A percentile compares a stretch with the other conserved stretches of the same genome.
phyloP scores from a whole-genome alignment of 1,284 basidiomycete species.

The Cutaneotrichosporon sp. region DNA sequence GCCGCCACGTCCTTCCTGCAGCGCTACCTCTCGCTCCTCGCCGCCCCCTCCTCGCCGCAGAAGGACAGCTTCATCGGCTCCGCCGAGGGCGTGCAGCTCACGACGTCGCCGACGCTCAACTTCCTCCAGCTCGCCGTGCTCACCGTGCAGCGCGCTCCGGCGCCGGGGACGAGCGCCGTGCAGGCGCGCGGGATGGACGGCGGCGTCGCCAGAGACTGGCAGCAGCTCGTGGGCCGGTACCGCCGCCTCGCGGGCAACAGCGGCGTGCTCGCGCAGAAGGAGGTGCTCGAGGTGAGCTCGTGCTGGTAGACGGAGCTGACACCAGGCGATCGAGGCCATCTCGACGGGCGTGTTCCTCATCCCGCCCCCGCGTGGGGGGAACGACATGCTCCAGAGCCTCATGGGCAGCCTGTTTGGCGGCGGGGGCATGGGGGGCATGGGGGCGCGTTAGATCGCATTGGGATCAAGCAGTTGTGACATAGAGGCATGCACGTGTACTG shows the following conservation, averaged over 20 bases:
- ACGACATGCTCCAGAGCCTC: constrained; percentile 80
- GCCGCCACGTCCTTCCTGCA: constrained; percentile 80
- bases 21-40: constrained; percentile 67
- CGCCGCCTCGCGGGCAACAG: constrained; percentile 58
- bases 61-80: constrained; percentile 53
- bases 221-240: constrained; percentile 77
- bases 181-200: constrained; percentile 62
- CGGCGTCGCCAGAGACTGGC: constrained; percentile 66
- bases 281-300: constrained; percentile 70
- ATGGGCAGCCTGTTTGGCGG: constrained; percentile 78
- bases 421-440: constrained; percentile 47
- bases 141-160: constrained; percentile 74
- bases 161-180: constrained; percentile 55
- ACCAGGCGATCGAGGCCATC: constrained; percentile 64
- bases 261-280: constrained; percentile 63
- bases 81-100: constrained; percentile 69
- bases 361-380: constrained; percentile 67
- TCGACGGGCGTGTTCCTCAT: constrained; percentile 70
- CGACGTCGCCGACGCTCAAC: constrained; percentile 72
- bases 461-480: neutral
- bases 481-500: constrained; percentile 6
- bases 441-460: constrained; percentile 9
- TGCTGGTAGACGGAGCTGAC: neutral
- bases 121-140: constrained; percentile 83
- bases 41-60: constrained; percentile 55